These are phyloP conservation scores for Graphiopsis chlorocephala DNA, from an alignment of 2,329 filamentous ascomycete species.

Conservation along the genomic window DNA sequence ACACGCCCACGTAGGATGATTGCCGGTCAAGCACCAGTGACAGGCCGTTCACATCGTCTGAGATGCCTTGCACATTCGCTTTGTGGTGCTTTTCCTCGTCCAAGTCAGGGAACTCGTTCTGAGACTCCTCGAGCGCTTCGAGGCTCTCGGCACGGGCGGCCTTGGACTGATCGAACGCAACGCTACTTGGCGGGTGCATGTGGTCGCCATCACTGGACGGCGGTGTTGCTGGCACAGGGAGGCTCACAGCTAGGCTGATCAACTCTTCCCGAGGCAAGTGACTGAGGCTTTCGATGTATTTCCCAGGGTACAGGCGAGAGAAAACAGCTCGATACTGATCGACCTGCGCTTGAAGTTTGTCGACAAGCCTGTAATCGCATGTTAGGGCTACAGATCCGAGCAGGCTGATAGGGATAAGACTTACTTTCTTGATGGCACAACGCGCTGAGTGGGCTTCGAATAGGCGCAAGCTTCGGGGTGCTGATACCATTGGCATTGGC, in stretches of 20 bases:
- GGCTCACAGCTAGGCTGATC: conserved; percentile 44
- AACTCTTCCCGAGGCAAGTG: conserved; percentile 44
- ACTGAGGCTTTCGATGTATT: conserved; percentile 40
- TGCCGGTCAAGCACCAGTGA: conserved; percentile 31
- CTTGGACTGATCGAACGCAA: conserved; percentile 25
- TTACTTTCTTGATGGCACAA: conserved; percentile 75
- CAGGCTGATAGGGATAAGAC: conserved; percentile 28
- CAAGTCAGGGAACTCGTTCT: conserved; percentile 48
- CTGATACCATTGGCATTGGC: conserved; percentile 77
- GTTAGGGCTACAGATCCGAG: neutral
- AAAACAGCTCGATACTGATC: conserved; percentile 47
- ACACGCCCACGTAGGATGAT: conserved; percentile 34
- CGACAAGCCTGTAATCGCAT: conserved; percentile 51
- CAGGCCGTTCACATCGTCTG: conserved; percentile 34
- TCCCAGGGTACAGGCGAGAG: conserved; percentile 42
- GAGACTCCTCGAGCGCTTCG: conserved; percentile 65
- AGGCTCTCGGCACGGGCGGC: conserved; percentile 53
- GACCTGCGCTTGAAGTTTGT: conserved; percentile 52
- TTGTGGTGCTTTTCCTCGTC: conserved; percentile 56
- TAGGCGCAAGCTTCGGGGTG: conserved; percentile 77
- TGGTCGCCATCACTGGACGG: conserved; percentile 35
- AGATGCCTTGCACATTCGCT: conserved; percentile 42
- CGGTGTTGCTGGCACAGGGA: conserved; percentile 39
- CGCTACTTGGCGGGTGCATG: conserved; percentile 14
- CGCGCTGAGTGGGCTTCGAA: conserved; percentile 73